phyloP scores from a whole-genome alignment of 441 rosid genomes.

The Macaranga tanarius region DNA sequence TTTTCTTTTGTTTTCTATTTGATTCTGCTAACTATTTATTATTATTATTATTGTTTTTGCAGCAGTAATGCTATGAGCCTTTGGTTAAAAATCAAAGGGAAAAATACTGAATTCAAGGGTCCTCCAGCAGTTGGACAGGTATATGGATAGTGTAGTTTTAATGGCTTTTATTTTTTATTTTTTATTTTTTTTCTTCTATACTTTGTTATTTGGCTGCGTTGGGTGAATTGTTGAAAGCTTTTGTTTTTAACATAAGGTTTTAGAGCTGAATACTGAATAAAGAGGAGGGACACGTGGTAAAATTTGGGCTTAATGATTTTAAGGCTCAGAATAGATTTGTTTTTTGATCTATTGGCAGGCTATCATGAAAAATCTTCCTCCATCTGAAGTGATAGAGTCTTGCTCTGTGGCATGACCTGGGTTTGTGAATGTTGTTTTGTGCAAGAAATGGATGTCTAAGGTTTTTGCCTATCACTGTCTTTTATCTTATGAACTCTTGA shows the following conservation, averaged over 20 bases:
- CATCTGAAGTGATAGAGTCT: slow-evolving; percentile 67
- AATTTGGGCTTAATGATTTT: too few relatives aligned
- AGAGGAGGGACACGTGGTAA: too few relatives aligned
- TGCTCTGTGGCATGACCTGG: slow-evolving; percentile 82
- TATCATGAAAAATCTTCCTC: slow-evolving; percentile 57
- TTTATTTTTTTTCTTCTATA: too few relatives aligned
- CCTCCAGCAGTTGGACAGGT: slow-evolving; percentile 90
- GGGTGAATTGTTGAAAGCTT: neutral
- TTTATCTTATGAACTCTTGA: too few relatives aligned
- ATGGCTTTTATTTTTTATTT: too few relatives aligned
- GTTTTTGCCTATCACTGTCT: slow-evolving; percentile 30
- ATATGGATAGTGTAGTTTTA: neutral
- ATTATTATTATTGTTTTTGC: slow-evolving; percentile 28
- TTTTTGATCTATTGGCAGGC: too few relatives aligned
- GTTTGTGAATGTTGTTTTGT: slow-evolving; percentile 62
- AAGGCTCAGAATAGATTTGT: too few relatives aligned
- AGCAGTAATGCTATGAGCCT: slow-evolving; percentile 93
- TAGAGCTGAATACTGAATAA: too few relatives aligned
- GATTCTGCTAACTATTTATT: neutral
- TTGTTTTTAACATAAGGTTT: too few relatives aligned
- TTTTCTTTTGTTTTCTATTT: neutral
- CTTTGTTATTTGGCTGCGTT: neutral
- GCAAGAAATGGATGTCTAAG: slow-evolving; percentile 73
- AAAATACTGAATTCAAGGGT: slow-evolving; percentile 49
- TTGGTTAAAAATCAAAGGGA: slow-evolving; percentile 68